These are phyloP conservation scores for Xerocomellus intermedius DNA, from an alignment of 768 basidiomycete genomes.

Conservation along the genomic window DNA sequence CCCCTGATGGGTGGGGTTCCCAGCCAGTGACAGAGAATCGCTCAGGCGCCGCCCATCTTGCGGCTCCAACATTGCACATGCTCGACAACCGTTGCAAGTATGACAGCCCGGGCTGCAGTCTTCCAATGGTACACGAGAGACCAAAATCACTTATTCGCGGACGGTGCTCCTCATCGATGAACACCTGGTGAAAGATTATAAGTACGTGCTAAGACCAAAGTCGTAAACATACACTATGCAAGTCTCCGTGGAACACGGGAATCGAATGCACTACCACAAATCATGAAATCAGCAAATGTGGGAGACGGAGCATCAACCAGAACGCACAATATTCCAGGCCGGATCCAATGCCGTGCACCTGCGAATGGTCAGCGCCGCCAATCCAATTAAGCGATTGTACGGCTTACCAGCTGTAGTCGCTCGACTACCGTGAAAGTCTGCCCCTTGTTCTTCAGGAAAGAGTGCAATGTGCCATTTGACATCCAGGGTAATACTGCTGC, in stretches of 20 bases:
- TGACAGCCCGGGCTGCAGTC: not conserved
- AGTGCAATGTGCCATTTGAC: too few relatives aligned
- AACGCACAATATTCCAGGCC: not conserved
- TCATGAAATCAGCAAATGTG: not conserved
- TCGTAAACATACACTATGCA: not conserved
- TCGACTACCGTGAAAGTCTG: not conserved
- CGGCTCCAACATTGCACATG: not conserved
- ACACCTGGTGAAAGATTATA: not conserved
- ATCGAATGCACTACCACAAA: not conserved
- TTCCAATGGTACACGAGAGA: not conserved
- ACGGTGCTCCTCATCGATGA: not conserved
- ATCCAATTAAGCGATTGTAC: not conserved
- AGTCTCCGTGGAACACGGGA: not conserved
- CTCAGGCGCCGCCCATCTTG: slow-evolving; percentile 3
- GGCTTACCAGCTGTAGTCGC: not conserved
- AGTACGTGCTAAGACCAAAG: not conserved
- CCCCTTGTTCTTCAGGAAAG: not conserved
- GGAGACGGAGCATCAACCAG: not conserved
- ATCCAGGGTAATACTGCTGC: too few relatives aligned
- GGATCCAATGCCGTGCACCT: not conserved
- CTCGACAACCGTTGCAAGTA: not conserved
- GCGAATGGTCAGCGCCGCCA: not conserved
- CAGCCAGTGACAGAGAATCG: not conserved
- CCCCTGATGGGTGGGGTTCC: not conserved
- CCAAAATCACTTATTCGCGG: not conserved